Evolutionary conservation across 2,329 filamentous ascomycete genomes (phyloP).

Genomic region (Aspergillus vadensis): DNA sequence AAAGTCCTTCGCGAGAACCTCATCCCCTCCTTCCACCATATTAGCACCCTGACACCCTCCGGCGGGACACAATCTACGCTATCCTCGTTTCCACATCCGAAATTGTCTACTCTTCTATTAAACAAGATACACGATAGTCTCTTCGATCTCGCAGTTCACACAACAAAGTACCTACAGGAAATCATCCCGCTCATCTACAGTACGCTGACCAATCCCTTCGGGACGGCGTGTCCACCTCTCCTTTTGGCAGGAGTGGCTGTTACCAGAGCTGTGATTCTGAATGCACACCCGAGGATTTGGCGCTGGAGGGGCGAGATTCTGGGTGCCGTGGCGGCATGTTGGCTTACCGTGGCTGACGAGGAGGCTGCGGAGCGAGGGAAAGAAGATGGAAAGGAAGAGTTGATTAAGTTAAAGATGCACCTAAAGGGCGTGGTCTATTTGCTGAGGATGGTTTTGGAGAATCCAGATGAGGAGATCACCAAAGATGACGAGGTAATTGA

Average conservation of each 20-base stretch:
- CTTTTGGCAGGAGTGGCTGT: conserved; percentile 57
- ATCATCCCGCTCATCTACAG: conserved; percentile 67
- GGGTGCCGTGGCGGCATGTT: conserved; percentile 63
- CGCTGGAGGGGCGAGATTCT: conserved; percentile 66
- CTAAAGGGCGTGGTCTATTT: conserved; percentile 32
- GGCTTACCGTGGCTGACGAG: conserved; percentile 57
- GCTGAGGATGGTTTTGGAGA: conserved; percentile 34
- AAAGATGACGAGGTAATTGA: conserved; percentile 23
- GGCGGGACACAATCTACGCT: conserved; percentile 41
- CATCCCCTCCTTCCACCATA: conserved; percentile 45
- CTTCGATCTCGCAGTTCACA: conserved; percentile 39
- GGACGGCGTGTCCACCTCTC: conserved; percentile 55
- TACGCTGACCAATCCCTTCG: conserved; percentile 70
- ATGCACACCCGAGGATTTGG: conserved; percentile 69
- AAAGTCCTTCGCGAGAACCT: conserved; percentile 38
- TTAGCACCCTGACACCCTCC: conserved; percentile 48
- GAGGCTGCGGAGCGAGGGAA: conserved; percentile 16
- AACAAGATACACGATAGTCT: conserved; percentile 31
- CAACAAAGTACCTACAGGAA: conserved; percentile 54
- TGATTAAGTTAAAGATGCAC: conserved; percentile 26
- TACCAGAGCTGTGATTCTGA: conserved; percentile 60
- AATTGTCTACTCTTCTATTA: conserved; percentile 53
- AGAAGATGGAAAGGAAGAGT: no score
- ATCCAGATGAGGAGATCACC: conserved; percentile 22
- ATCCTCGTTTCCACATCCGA: conserved; percentile 44